A percentile compares a stretch with the other conserved stretches of the same genome.
Evolutionary conservation across 2,329 filamentous ascomycete species (phyloP).

Genomic region (Akanthomyces lecanii): DNA sequence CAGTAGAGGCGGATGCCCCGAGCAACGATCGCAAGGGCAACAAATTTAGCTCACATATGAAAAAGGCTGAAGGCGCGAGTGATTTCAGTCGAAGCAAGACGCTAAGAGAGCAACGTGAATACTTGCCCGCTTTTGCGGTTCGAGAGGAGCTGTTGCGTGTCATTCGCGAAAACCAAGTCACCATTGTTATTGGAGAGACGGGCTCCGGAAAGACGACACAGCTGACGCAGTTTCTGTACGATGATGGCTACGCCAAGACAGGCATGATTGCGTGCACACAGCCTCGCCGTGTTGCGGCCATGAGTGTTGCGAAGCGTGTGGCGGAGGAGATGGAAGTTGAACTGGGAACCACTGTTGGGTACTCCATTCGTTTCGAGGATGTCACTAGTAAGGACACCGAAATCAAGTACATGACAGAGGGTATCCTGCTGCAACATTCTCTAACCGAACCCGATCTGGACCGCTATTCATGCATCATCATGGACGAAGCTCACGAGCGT

Average conservation of each 20-base stretch:
- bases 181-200: slow-evolving; percentile 95
- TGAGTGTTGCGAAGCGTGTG: slow-evolving; percentile 98
- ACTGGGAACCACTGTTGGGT: slow-evolving; percentile 82
- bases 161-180: slow-evolving; percentile 93
- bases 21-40: slow-evolving; percentile 46
- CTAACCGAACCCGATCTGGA: slow-evolving; percentile 89
- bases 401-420: slow-evolving; percentile 99
- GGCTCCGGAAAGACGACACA: slow-evolving; percentile 98
- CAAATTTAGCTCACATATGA: slow-evolving; percentile 89
- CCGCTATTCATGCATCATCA: slow-evolving; percentile 96
- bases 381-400: slow-evolving; percentile 92
- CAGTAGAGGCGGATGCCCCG: slow-evolving; percentile 63
- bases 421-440: slow-evolving; percentile 88
- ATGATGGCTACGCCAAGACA: slow-evolving; percentile 83
- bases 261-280: slow-evolving; percentile 97
- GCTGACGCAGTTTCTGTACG: slow-evolving; percentile 90
- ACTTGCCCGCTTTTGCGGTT: slow-evolving; percentile 90
- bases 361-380: slow-evolving; percentile 97
- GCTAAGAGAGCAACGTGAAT: slow-evolving; percentile 86
- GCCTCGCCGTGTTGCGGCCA: slow-evolving; percentile 90
- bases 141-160: slow-evolving; percentile 87
- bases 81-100: slow-evolving; percentile 92
- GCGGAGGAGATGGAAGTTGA: slow-evolving; percentile 97
- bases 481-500: slow-evolving; percentile 98
- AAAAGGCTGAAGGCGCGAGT: slow-evolving; percentile 79